Conservation (phyloP, 73 alveolate species). For the Paramecium sonneborni region DNA sequence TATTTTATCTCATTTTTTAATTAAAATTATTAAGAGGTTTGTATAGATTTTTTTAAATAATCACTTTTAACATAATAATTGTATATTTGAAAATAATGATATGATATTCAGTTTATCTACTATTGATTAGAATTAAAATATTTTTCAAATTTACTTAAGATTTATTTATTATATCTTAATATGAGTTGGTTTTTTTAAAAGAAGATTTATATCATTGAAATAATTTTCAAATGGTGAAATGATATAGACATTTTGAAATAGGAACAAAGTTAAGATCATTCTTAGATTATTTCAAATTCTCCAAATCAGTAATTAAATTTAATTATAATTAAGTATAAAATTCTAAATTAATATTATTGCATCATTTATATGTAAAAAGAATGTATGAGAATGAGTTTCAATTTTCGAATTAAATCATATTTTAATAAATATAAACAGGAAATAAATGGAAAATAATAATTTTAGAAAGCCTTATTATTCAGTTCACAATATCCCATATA, state of each 20-base stretch:
- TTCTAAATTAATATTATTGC: not conserved
- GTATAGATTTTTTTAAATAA: too few species aligned
- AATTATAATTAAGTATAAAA: not conserved
- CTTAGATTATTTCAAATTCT: not conserved
- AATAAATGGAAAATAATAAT: not conserved
- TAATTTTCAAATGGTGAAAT: too few species aligned
- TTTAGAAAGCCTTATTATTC: conserved; percentile 14
- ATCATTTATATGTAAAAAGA: not conserved
- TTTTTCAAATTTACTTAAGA: too few species aligned
- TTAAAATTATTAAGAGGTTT: too few species aligned
- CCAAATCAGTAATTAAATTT: not conserved
- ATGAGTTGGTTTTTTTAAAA: not conserved
- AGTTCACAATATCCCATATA: not conserved
- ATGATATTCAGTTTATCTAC: too few species aligned
- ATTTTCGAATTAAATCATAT: not conserved
- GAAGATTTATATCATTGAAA: conserved; percentile 81
- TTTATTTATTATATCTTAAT: not conserved
- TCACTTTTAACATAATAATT: too few species aligned
- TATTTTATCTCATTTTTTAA: too few species aligned
- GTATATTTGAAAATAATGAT: too few species aligned
- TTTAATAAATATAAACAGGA: not conserved
- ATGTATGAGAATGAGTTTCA: not conserved
- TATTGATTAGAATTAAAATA: too few species aligned
- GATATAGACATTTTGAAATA: not conserved
- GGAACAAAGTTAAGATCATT: not conserved